Evolutionary conservation across 23 red algal genomes (phyloP).

Genomic region (Agarophyton chilense): DNA sequence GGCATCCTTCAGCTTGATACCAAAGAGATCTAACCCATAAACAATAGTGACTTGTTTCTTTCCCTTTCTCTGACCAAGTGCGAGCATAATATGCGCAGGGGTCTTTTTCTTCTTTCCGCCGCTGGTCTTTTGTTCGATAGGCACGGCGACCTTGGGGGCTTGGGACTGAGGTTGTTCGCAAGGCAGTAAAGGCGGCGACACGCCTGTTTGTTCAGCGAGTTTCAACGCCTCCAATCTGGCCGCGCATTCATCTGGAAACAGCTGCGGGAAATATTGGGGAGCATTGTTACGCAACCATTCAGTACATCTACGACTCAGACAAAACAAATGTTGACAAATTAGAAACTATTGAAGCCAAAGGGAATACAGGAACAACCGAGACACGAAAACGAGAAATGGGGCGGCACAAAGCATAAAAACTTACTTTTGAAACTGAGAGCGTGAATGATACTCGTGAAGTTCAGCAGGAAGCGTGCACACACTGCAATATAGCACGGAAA

Average conservation of each 20-base stretch:
- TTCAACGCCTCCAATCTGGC: slow-evolving; percentile 49
- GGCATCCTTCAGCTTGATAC: slow-evolving; percentile 78
- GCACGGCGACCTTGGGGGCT: slow-evolving; percentile 55
- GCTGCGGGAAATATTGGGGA: slow-evolving; percentile 52
- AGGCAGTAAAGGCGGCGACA: background rate
- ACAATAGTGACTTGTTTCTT: slow-evolving; percentile 83
- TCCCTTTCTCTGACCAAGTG: slow-evolving; percentile 66
- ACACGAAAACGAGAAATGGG: no score
- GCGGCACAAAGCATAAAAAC: no score
- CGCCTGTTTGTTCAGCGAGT: slow-evolving; percentile 35
- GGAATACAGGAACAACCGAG: no score
- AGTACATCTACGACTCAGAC: slow-evolving; percentile 31
- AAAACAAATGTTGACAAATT: background rate
- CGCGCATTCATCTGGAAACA: slow-evolving; percentile 62
- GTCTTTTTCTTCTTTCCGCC: slow-evolving; percentile 71
- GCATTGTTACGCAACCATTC: slow-evolving; percentile 68
- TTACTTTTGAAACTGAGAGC: slow-evolving; percentile 60
- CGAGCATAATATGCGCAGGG: slow-evolving; percentile 62
- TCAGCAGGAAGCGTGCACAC: slow-evolving; percentile 50
- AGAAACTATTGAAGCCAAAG: background rate
- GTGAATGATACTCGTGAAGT: slow-evolving; percentile 63
- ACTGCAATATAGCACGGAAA: slow-evolving; percentile 48
- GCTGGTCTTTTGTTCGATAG: slow-evolving; percentile 60
- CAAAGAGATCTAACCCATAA: slow-evolving; percentile 75
- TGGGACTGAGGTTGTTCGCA: slow-evolving; percentile 32